These are phyloP conservation scores for Yarrowia keelungensis DNA, from an alignment of 805 yeast species.

Conservation along the genomic window DNA sequence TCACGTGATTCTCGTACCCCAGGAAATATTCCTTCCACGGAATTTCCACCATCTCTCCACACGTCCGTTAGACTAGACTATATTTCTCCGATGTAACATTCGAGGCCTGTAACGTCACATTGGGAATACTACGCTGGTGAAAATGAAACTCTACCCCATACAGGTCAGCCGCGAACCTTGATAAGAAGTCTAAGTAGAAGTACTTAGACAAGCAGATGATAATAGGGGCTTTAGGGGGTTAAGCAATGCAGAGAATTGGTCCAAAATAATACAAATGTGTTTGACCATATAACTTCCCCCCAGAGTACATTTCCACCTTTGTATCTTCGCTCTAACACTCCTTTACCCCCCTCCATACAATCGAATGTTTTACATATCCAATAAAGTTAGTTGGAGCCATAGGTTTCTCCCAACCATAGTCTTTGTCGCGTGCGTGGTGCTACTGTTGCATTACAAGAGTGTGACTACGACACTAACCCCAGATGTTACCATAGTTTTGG, in stretches of 20 bases:
- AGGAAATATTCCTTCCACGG: too few relatives aligned
- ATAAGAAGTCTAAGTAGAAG: conserved; percentile 3
- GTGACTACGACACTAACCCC: conserved; percentile 25
- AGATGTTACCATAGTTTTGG: conserved; percentile 34
- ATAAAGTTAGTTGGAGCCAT: conserved; percentile 20
- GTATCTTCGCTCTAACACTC: neutral
- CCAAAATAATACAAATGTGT: neutral
- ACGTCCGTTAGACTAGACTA: neutral
- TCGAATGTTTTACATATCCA: neutral
- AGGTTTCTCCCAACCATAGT: conserved; percentile 34
- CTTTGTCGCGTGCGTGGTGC: conserved; percentile 32
- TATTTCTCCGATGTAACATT: conserved; percentile 1
- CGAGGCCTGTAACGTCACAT: conserved; percentile 3
- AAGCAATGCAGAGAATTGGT: too few relatives aligned
- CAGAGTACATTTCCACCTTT: neutral
- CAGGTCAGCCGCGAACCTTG: conserved; percentile 21
- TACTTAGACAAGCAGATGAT: conserved; percentile 1
- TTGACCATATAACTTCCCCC: too few relatives aligned
- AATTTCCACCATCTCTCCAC: neutral
- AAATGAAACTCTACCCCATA: conserved; percentile 29
- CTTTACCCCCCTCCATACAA: neutral
- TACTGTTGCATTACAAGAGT: conserved; percentile 12
- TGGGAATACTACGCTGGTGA: conserved; percentile 28
- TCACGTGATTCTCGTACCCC: neutral
- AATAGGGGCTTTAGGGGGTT: neutral